These are phyloP conservation scores for Capsicum rhomboideum DNA, from an alignment of 257 asterid genomes.

Conservation along the genomic window DNA sequence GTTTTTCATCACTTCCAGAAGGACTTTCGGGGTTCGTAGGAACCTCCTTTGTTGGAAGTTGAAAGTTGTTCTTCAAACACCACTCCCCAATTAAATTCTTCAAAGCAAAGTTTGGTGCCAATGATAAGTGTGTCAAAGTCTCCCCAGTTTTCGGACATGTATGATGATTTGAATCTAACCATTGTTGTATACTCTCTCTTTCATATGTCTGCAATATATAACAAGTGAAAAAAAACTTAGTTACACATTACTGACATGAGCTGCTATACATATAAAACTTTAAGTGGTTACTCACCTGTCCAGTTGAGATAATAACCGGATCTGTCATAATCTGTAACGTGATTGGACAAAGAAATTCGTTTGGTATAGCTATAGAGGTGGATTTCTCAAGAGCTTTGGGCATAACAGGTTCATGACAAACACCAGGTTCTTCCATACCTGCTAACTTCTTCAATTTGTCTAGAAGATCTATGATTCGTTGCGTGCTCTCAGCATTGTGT, in stretches of 20 bases:
- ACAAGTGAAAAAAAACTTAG: not conserved
- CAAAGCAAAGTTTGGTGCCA: slow-evolving; percentile 82
- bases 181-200: slow-evolving; percentile 68
- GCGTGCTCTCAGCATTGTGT: slow-evolving; percentile 33
- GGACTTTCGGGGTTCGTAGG: slow-evolving; percentile 7
- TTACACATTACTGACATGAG: not conserved
- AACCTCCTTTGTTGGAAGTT: slow-evolving; percentile 30
- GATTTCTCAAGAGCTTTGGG: slow-evolving; percentile 20
- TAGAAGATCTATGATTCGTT: slow-evolving; percentile 43
- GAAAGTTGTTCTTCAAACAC: slow-evolving; percentile 57
- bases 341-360: slow-evolving; percentile 89
- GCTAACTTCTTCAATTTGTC: slow-evolving; percentile 49
- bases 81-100: slow-evolving; percentile 61
- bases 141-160: slow-evolving; percentile 89
- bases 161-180: slow-evolving; percentile 56
- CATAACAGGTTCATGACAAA: slow-evolving; percentile 11
- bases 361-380: slow-evolving; percentile 38
- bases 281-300: slow-evolving; percentile 33
- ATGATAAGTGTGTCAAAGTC: slow-evolving; percentile 28
- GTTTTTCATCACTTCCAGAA: slow-evolving; percentile 12
- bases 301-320: slow-evolving; percentile 84
- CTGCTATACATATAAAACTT: not conserved
- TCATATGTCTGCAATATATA: slow-evolving; percentile 56
- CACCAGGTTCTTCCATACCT: slow-evolving; percentile 33
- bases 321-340: slow-evolving; percentile 81